Conservation (phyloP, 2,329 filamentous ascomycete genomes). For the Metarhizium album region DNA sequence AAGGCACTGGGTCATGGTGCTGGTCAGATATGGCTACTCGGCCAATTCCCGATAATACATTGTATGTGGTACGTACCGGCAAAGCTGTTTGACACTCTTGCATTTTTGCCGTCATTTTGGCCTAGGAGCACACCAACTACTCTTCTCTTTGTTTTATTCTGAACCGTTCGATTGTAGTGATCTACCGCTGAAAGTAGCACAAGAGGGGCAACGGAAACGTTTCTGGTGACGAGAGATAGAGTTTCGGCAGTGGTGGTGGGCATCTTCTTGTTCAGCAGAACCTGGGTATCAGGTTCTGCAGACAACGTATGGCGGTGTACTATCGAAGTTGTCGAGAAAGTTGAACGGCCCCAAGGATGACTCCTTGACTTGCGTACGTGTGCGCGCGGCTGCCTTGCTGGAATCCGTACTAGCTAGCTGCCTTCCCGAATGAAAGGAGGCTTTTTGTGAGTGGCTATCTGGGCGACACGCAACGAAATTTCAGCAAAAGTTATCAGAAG, state of each 20-base stretch:
- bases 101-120: constrained; percentile 92
- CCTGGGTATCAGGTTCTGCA: not conserved
- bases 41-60: not conserved
- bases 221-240: constrained; percentile 85
- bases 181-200: constrained; percentile 97
- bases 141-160: constrained; percentile 74
- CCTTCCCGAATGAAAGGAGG: not conserved
- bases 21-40: constrained; percentile 8
- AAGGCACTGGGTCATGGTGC: constrained; percentile 57
- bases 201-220: constrained; percentile 92
- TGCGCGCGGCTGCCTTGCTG: constrained; percentile 3
- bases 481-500: not conserved
- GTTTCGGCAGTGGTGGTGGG: constrained; percentile 95
- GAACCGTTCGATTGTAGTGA: constrained; percentile 88
- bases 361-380: not conserved
- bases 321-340: not conserved
- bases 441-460: not conserved
- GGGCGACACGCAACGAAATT: not conserved
- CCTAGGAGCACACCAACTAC: constrained; percentile 92
- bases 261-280: constrained; percentile 48
- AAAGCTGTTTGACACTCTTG: constrained; percentile 97
- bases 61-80: constrained; percentile 52
- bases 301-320: not conserved
- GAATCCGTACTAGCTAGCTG: not conserved
- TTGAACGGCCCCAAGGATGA: not conserved